phyloP scores from a whole-genome alignment of 495 filamentous ascomycete species.

The Friedmanniomyces endolithicus region DNA sequence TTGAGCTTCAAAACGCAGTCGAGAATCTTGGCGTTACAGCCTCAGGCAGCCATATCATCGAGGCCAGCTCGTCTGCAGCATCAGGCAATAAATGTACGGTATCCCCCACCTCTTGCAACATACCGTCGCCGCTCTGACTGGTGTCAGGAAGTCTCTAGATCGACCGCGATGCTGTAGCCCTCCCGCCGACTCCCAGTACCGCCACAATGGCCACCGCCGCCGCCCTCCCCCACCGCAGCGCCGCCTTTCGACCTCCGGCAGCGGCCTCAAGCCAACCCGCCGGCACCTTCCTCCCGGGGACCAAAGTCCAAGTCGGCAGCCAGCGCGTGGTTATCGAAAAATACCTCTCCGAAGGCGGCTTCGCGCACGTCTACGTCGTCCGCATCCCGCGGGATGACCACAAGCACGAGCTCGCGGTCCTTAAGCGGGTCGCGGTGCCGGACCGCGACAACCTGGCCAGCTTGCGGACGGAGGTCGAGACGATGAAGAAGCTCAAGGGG shows the following conservation, averaged over 20 bases:
- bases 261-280: conserved; percentile 49
- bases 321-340: conserved; percentile 94
- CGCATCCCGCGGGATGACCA: conserved; percentile 65
- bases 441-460: conserved; percentile 86
- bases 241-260: conserved; percentile 20
- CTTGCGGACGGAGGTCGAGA: conserved; percentile 98
- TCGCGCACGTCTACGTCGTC: conserved; percentile 96
- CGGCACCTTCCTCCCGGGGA: conserved; percentile 84
- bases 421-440: conserved; percentile 95
- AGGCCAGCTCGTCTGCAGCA: neutral
- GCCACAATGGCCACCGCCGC: conserved; percentile 21
- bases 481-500: conserved; percentile 97
- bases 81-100: neutral
- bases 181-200: conserved; percentile 9
- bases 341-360: conserved; percentile 96
- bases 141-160: neutral
- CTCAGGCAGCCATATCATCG: neutral
- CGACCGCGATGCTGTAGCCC: neutral
- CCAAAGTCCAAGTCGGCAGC: conserved; percentile 86
- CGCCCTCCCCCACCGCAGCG: conserved; percentile 20
- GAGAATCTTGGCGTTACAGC: neutral
- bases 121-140: neutral
- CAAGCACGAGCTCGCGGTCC: conserved; percentile 71
- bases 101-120: neutral
- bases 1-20: neutral